A percentile compares a stretch with the other conserved stretches of the same genome.
phyloP scores from a whole-genome alignment of 1,284 basidiomycete genomes.

The Macrocystidia cucumis region DNA sequence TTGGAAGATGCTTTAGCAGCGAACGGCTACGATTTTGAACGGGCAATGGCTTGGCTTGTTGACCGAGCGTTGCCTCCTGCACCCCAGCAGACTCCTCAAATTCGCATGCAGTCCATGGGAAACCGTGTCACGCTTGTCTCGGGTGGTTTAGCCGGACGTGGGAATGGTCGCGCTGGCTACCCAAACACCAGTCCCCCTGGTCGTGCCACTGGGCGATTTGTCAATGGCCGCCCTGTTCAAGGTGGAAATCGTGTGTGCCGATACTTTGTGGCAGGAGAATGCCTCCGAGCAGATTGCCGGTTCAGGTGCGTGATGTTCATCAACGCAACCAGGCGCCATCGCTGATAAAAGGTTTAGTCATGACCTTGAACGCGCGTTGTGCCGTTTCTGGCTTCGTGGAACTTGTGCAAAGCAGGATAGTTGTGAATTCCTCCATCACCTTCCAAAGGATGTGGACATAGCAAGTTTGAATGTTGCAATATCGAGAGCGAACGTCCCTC shows the following conservation, averaged over 20 bases:
- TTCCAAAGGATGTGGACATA: slow-evolving; percentile 76
- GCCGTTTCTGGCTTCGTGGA: slow-evolving; percentile 96
- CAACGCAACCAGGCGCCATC: slow-evolving; percentile 1
- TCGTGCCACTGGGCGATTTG: slow-evolving; percentile 43
- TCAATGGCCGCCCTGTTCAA: slow-evolving; percentile 49
- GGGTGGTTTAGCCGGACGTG: slow-evolving; percentile 34
- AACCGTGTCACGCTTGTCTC: slow-evolving; percentile 55
- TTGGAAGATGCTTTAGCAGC: slow-evolving; percentile 88
- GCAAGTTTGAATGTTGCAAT: slow-evolving; percentile 63
- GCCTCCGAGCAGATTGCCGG: slow-evolving; percentile 91
- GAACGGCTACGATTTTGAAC: slow-evolving; percentile 92
- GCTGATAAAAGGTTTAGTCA: slow-evolving; percentile 41
- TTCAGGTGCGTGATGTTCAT: slow-evolving; percentile 65
- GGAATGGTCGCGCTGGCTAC: slow-evolving; percentile 18
- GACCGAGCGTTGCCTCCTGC: slow-evolving; percentile 53
- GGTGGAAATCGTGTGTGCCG: slow-evolving; percentile 81
- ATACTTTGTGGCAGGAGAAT: slow-evolving; percentile 96
- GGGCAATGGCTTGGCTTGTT: slow-evolving; percentile 88
- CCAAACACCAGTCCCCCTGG: slow-evolving; percentile 26
- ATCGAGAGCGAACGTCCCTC: slow-evolving; percentile 56
- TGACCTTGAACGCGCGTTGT: slow-evolving; percentile 87
- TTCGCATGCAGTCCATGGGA: slow-evolving; percentile 55
- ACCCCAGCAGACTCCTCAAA: slow-evolving; percentile 32
- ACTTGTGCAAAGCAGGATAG: slow-evolving; percentile 92
- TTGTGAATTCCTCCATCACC: slow-evolving; percentile 86